Evolutionary conservation across 2,329 filamentous ascomycete genomes (phyloP), one percentile per base, ranked within the genome.

Genomic region (Botrytis squamosa): DNA sequence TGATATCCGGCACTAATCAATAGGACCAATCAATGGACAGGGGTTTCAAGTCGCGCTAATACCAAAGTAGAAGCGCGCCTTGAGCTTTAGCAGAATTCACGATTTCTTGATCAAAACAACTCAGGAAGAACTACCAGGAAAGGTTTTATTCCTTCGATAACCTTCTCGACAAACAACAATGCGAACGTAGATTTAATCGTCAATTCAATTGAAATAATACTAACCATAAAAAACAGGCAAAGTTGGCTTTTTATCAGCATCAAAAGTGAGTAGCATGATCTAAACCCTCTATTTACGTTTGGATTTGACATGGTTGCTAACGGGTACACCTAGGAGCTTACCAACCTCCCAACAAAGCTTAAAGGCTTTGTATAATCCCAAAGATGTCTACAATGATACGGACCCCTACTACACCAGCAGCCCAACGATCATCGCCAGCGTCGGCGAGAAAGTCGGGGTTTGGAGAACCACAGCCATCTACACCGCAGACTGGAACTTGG

Each of bases 401-500:
- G 3, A 70, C 73, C 14, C 76, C 80, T 42, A 77, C 78, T 22
- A 80, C 78, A 46, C 80, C 80, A 33, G 74, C 75, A 33, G 29
- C 65, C 33, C 66, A 69, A 55, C 42, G 65, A 22, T 70, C 57
- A 18, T 69, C 66, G 6, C 62, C 57, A 36, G 57, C 66, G 20
- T 70, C 71, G 18, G 59, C 55, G 12, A 44, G 55, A 62, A 73
- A 70, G 52, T 69, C 55, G 36, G 57, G 55, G 16, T 42, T 73
- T 40, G 55, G 55, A 25, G 38, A 52, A 55, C 42, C 42, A 42
- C 71, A 68, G 18, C 71, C 55, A 25, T 68, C 65, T 22, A 73
- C 72, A 25, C 72, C 72, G 25, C 67, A 71, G 14, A 79, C 93
- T 10, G 95, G 95, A 72, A 93, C 91, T 81, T 99, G 96, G 95